phyloP scores from a whole-genome alignment of 2,329 filamentous ascomycete species.

The Ascochyta fabae region DNA sequence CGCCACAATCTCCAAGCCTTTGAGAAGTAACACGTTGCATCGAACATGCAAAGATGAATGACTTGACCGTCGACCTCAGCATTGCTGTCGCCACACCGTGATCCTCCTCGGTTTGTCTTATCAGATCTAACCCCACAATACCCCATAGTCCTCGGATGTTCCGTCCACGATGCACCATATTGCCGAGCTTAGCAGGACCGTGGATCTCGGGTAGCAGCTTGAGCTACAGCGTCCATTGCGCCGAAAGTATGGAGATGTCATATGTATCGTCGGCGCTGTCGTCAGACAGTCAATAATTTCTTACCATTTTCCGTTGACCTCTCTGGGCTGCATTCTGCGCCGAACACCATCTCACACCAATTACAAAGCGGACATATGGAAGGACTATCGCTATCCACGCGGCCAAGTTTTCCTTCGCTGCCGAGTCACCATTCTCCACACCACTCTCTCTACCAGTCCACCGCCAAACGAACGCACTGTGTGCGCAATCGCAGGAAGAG shows the following conservation, averaged over 20 bases:
- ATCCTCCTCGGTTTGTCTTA: constrained; percentile 11
- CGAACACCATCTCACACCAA: constrained; percentile 41
- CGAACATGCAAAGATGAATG: not conserved
- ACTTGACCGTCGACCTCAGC: not conserved
- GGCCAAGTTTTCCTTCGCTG: constrained; percentile 24
- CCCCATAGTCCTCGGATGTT: constrained; percentile 33
- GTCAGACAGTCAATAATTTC: constrained; percentile 13
- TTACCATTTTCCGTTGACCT: constrained; percentile 22
- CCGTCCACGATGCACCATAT: constrained; percentile 23
- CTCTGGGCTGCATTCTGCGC: constrained; percentile 48
- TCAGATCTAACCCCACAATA: constrained; percentile 18
- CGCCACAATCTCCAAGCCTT: not conserved
- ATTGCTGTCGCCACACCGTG: not conserved
- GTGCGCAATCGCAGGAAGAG: constrained; percentile 42
- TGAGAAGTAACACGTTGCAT: not conserved
- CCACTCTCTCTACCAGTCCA: constrained; percentile 26
- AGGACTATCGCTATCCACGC: constrained; percentile 36
- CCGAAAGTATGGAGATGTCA: constrained; percentile 30
- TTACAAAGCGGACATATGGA: constrained; percentile 49
- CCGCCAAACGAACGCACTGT: constrained; percentile 28
- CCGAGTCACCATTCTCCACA: constrained; percentile 29
- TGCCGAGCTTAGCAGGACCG: constrained; percentile 40
- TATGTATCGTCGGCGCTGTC: constrained; percentile 15
- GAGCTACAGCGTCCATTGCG: constrained; percentile 20
- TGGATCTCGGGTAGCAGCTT: constrained; percentile 15